A percentile compares a stretch with the other conserved stretches of the same genome.
Evolutionary conservation across 2,329 filamentous ascomycete species (phyloP).

Genomic region (Botrytis medusae): DNA sequence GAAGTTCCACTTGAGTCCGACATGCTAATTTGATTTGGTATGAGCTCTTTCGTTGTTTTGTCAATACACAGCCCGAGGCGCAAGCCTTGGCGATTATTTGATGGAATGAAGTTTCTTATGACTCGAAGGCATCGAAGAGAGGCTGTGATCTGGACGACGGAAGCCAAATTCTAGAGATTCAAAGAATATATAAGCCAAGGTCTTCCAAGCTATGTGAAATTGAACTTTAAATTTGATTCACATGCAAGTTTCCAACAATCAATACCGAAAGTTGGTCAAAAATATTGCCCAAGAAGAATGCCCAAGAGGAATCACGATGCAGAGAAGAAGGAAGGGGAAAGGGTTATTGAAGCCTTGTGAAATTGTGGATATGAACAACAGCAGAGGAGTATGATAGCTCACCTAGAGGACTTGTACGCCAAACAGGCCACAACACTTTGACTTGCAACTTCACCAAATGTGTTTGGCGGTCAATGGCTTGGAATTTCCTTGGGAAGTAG

Average conservation of each 20-base stretch:
- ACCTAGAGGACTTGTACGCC: neutral
- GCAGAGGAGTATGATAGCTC: slow-evolving; percentile 4
- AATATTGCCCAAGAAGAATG: neutral
- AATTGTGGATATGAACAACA: slow-evolving; percentile 13
- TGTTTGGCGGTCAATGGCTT: slow-evolving; percentile 6
- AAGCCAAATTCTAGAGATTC: slow-evolving; percentile 15
- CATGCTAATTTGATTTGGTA: slow-evolving; percentile 28
- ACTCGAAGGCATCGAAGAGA: slow-evolving; percentile 32
- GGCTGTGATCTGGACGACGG: slow-evolving; percentile 26
- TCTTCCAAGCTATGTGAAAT: slow-evolving; percentile 4
- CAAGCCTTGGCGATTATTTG: slow-evolving; percentile 33
- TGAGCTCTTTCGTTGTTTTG: slow-evolving; percentile 25
- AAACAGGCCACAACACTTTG: neutral
- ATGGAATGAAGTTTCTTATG: slow-evolving; percentile 22
- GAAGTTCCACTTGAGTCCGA: slow-evolving; percentile 29
- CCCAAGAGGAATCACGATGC: neutral
- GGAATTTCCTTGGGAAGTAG: neutral
- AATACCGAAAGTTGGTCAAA: neutral
- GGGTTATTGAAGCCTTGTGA: neutral
- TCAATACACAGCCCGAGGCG: slow-evolving; percentile 35
- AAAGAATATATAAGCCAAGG: slow-evolving; percentile 33
- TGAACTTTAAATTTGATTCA: neutral
- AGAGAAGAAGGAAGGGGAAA: neutral
- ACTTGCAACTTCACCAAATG: neutral
- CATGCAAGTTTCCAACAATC: neutral